Base-by-base conservation (phyloP, 208 protist species). In the Trypanosomatidae sp. region DNA sequence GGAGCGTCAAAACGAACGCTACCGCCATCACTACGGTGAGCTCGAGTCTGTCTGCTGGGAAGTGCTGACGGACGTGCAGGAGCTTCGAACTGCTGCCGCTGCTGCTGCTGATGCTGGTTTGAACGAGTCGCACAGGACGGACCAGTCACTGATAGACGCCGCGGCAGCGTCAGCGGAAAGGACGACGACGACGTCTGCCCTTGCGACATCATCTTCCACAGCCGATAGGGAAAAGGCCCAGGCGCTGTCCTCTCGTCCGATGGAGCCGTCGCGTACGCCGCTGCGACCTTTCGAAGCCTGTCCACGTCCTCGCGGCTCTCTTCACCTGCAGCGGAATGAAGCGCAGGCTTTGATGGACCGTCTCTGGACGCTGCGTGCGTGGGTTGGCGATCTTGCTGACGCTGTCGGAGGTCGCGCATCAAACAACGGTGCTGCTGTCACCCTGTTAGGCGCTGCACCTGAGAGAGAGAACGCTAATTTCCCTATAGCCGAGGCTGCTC, bases 31-130 rank as follows among this genome's bases (percentile, higher is more conserved):
- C 68, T 79, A 65, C 59, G 1, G 52, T 0, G 62, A 52, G n/a
- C 39, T 74, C 7, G 74, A 79, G 33, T 58, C 59, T 0, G 68
- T 74, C 22, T 79, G 74, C 55, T 79, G 68, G 68, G 49, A 79
- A 22, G 1, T 74, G 50, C 8, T 79, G 62, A 41, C 30, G 9
- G 68, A 69, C 60, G 49, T 1, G 66, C 7, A 30, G 22, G 10
- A n/a, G 17, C 39, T 8, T 3, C 19, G 39, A 19, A 5, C 15
- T 19, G 39, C 19, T 6, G 59, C 8, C 2, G 22, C 10, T 25
- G 50, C 7, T 3, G 5, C 15, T 28, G 3, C 22, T n/a, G 22
- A 2, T 4, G 25, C 5, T 7, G 25, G 50, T 9, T 17, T 13
- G 12, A 30, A 3, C 1, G 12, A 7, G 28, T 12, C 25, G 28